Evolutionary conservation across 208 protist species (phyloP).

Genomic region (Blastocrithidia nonstop): DNA sequence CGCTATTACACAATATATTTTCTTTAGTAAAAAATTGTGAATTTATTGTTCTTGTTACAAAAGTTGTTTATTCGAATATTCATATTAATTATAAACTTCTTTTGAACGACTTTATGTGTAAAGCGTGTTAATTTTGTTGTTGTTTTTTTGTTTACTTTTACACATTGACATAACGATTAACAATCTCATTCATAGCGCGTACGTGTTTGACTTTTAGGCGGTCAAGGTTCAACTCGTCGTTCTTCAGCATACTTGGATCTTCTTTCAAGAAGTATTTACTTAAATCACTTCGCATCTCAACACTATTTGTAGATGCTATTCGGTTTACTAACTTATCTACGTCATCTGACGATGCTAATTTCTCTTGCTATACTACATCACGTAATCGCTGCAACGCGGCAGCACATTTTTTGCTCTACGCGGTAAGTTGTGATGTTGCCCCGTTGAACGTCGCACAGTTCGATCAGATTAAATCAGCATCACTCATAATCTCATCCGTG

Average conservation of each 20-base stretch:
- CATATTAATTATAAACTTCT: no score
- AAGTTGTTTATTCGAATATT: no score
- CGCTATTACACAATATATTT: no score
- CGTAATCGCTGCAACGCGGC: slow-evolving; percentile 18
- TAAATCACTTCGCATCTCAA: slow-evolving; percentile 16
- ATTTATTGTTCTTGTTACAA: no score
- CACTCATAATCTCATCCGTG: slow-evolving; percentile 26
- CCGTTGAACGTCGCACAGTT: slow-evolving; percentile 69
- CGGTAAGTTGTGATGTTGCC: slow-evolving; percentile 17
- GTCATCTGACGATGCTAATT: slow-evolving; percentile 22
- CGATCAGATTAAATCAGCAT: slow-evolving; percentile 59
- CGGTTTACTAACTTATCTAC: slow-evolving; percentile 24
- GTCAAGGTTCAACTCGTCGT: slow-evolving; percentile 25
- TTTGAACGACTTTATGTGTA: no score
- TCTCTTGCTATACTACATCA: slow-evolving; percentile 22
- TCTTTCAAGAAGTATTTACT: slow-evolving; percentile 28
- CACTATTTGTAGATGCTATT: slow-evolving; percentile 16
- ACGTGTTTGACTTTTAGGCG: slow-evolving; percentile 42
- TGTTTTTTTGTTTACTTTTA: no score
- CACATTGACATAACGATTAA: no score
- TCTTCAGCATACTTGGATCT: slow-evolving; percentile 24
- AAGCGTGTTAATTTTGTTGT: background rate
- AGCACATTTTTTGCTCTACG: slow-evolving; percentile 27
- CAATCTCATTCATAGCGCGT: slow-evolving; percentile 25
- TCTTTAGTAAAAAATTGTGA: no score